A percentile compares a stretch with the other conserved stretches of the same genome.
Evolutionary conservation across 495 filamentous ascomycete species (phyloP).

Genomic region (Astrothelium macrocarpum): DNA sequence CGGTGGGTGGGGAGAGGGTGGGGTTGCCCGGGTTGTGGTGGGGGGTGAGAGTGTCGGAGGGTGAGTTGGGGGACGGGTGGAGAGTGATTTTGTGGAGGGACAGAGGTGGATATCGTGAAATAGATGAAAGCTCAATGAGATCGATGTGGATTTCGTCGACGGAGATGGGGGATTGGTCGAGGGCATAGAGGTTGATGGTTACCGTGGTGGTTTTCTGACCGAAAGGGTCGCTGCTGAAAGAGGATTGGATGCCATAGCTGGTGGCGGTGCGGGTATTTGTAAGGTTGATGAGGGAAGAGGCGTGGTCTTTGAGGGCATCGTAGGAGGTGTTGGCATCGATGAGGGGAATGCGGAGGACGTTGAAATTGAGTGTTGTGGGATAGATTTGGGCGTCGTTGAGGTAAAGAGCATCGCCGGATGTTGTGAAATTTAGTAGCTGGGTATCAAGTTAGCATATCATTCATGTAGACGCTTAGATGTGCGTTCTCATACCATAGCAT

Average conservation of each 20-base stretch:
- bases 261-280: not conserved
- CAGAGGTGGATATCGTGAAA: not conserved
- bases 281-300: not conserved
- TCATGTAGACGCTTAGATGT: not conserved
- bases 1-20: not conserved
- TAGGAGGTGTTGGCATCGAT: not conserved
- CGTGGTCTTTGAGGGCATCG: not conserved
- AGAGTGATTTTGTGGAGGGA: too few species aligned
- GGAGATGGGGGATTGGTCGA: constrained; percentile 1
- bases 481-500: not conserved
- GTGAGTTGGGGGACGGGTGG: constrained; percentile 3
- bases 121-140: not conserved
- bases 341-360: not conserved
- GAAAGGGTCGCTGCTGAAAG: not conserved
- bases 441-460: not conserved
- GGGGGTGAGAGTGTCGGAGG: too few species aligned
- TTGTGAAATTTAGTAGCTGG: not conserved
- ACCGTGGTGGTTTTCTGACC: not conserved
- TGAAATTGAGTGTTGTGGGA: not conserved
- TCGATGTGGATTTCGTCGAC: not conserved
- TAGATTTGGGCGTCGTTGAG: constrained; percentile 1
- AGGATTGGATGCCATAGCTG: constrained; percentile 1
- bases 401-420: not conserved
- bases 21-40: constrained; percentile 6
- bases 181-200: constrained; percentile 1